Conservation (phyloP, 352 stramenopile species). For the Blastocystis sp. region DNA sequence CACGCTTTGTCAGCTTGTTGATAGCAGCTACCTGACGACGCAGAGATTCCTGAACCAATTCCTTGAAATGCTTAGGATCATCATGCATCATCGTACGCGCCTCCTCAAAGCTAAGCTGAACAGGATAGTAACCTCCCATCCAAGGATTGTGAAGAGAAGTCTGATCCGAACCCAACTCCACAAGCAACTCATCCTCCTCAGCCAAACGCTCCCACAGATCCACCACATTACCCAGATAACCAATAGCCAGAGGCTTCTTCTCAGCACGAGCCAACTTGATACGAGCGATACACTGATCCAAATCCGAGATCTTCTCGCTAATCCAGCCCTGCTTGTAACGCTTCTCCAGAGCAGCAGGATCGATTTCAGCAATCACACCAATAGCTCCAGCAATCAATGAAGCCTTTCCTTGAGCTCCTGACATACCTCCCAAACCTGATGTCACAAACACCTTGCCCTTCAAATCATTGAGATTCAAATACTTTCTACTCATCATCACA, state of each 20-base stretch:
- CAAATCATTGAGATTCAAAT: constrained; percentile 72
- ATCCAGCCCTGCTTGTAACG: constrained; percentile 78
- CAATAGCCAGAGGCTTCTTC: constrained; percentile 73
- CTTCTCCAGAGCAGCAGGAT: constrained; percentile 74
- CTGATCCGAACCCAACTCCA: constrained; percentile 78
- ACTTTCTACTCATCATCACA: constrained; percentile 70
- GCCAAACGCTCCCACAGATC: constrained; percentile 74
- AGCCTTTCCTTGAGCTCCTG: constrained; percentile 70
- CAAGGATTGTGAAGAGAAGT: constrained; percentile 81
- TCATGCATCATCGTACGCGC: constrained; percentile 75
- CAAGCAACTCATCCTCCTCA: constrained; percentile 73
- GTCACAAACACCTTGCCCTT: constrained; percentile 77
- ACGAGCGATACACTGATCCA: constrained; percentile 70
- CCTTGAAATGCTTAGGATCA: constrained; percentile 73
- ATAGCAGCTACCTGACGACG: constrained; percentile 74
- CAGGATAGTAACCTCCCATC: constrained; percentile 80
- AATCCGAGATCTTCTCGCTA: constrained; percentile 72
- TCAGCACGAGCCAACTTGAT: constrained; percentile 64
- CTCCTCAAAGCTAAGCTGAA: constrained; percentile 75
- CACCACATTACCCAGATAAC: constrained; percentile 78
- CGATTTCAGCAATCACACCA: constrained; percentile 77
- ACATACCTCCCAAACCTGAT: constrained; percentile 77
- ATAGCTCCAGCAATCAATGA: constrained; percentile 74
- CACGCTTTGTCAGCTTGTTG: constrained; percentile 73
- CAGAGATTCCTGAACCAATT: constrained; percentile 74